These are phyloP conservation scores for Fusarium circinatum DNA, from an alignment of 2,329 filamentous ascomycete species.

Conservation along the genomic window DNA sequence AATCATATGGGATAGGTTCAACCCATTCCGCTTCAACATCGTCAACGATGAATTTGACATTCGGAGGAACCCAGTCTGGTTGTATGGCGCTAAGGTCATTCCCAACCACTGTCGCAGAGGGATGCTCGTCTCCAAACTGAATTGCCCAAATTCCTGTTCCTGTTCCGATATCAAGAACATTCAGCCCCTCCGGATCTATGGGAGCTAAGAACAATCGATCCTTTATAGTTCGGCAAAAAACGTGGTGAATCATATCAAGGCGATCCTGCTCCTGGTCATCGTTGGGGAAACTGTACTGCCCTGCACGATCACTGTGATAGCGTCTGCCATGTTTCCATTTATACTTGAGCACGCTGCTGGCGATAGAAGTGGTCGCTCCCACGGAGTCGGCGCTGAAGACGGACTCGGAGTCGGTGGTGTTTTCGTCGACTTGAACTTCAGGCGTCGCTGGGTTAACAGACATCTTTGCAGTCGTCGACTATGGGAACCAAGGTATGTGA, in stretches of 20 bases:
- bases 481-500: no score
- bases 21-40: slow-evolving; percentile 67
- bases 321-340: slow-evolving; percentile 52
- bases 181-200: slow-evolving; percentile 51
- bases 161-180: slow-evolving; percentile 57
- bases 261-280: slow-evolving; percentile 53
- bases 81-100: slow-evolving; percentile 57
- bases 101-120: slow-evolving; percentile 50
- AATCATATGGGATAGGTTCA: slow-evolving; percentile 44
- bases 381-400: neutral
- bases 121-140: slow-evolving; percentile 51
- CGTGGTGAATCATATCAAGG: slow-evolving; percentile 53
- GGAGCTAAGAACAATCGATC: slow-evolving; percentile 51
- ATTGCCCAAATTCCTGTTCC: slow-evolving; percentile 62
- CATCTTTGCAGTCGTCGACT: neutral
- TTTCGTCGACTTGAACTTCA: slow-evolving; percentile 26
- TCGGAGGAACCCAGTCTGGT: slow-evolving; percentile 62
- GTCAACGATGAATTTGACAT: slow-evolving; percentile 68
- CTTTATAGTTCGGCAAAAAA: slow-evolving; percentile 47
- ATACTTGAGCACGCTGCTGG: slow-evolving; percentile 24
- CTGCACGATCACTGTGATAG: slow-evolving; percentile 53
- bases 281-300: slow-evolving; percentile 52
- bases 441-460: neutral
- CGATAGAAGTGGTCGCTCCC: neutral
- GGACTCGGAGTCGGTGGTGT: slow-evolving; percentile 1